Evolutionary conservation across 1,284 basidiomycete species (phyloP), one percentile per base, ranked within the genome.

Genomic region (Somion occarium): DNA sequence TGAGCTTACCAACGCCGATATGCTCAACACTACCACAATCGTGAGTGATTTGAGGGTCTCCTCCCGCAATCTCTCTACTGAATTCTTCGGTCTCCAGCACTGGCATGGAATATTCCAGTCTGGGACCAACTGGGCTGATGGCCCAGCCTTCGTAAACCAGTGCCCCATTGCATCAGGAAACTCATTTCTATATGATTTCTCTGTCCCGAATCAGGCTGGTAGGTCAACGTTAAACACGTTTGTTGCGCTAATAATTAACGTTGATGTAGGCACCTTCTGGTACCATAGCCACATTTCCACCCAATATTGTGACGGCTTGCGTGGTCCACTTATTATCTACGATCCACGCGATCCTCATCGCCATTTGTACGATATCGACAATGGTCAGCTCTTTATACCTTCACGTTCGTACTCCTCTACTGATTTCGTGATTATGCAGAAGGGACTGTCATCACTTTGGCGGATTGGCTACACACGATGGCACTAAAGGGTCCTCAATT

Each of bases 91-190:
- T 23, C 22, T 18, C 5, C 42, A 68, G 67, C 69, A 71, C 50
- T 70, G 69, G 69, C 67, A 69, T 39, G 65, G 66, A 3, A 27
- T 69, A 18, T 64, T 61, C 30, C 68, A 58, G 63, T 57, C 43
- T 50, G 55, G 54, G 56, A 64, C 66, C 3, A 61, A 55, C 24
- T 63, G 59, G 52, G 64, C 63, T 5, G 68, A 69, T 39, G 67
- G 68, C 7, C 48, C 58, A 2, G 58, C 66, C 2, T 65, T 65
- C 34, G 68, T 76, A 19, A 73, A 65, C 22, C 75, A 78, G 56
- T 82, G 80, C 56, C 75, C 76, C 2, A 78, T 82, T 51, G 66
- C 70, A 4, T 65, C 76, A 0, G 65, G 67, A 0, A 52, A 65
- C 11, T 66, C 65, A 5, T 80, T 76, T 66, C 68, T 71, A n/a